Percentiles rank a stretch among this genome's conserved stretches.
These are phyloP conservation scores for Aspergillus tamarii DNA, from an alignment of 2,329 filamentous ascomycete species.

Conservation along the genomic window DNA sequence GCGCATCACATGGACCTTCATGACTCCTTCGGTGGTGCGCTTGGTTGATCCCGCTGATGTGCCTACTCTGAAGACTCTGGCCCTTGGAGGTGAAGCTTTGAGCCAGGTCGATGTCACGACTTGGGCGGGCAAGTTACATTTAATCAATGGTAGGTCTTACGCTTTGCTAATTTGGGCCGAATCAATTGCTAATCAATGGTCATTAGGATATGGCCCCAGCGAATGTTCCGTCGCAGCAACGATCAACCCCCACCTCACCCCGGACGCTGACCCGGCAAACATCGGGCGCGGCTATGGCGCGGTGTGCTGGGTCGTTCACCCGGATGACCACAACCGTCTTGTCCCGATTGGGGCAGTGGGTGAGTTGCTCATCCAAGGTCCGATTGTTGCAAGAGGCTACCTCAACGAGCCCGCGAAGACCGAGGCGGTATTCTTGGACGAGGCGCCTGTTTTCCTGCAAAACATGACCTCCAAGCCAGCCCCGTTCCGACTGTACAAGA, in stretches of 20 bases:
- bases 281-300: slow-evolving; percentile 18
- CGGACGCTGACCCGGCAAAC: slow-evolving; percentile 15
- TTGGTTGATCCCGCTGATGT: slow-evolving; percentile 15
- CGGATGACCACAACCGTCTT: slow-evolving; percentile 15
- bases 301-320: slow-evolving; percentile 18
- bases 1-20: slow-evolving; percentile 43
- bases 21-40: slow-evolving; percentile 19
- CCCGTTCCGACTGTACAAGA: slow-evolving; percentile 14
- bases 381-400: slow-evolving; percentile 17
- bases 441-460: background rate
- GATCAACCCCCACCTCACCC: slow-evolving; percentile 8
- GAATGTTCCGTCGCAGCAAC: slow-evolving; percentile 29
- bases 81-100: slow-evolving; percentile 15
- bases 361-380: slow-evolving; percentile 19
- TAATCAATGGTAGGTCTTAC: slow-evolving; percentile 29
- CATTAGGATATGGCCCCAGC: slow-evolving; percentile 27
- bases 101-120: slow-evolving; percentile 12
- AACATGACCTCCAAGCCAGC: slow-evolving; percentile 4
- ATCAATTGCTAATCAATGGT: background rate
- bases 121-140: slow-evolving; percentile 21
- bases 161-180: background rate
- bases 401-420: slow-evolving; percentile 16
- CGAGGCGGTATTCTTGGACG: slow-evolving; percentile 11
- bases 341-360: slow-evolving; percentile 20
- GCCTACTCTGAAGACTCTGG: slow-evolving; percentile 15